Percentiles rank a stretch among this genome's conserved stretches.
These are phyloP conservation scores for Globisporangium alternatum DNA, from an alignment of 352 stramenopile species.

Conservation along the genomic window DNA sequence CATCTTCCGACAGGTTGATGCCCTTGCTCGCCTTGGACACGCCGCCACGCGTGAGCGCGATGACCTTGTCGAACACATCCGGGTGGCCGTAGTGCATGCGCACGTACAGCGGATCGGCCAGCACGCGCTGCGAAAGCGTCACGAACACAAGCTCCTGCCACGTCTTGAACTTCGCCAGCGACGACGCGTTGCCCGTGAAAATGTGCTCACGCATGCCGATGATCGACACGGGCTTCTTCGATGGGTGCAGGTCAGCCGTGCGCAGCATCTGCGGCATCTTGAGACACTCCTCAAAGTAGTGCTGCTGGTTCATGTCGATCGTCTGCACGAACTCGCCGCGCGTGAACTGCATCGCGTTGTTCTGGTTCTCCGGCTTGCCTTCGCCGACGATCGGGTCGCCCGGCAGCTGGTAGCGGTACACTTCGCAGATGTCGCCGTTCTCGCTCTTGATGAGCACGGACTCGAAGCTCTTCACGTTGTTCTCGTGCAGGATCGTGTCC, in stretches of 20 bases:
- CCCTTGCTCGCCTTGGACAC: constrained; percentile 80
- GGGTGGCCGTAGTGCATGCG: constrained; percentile 86
- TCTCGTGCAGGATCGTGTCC: constrained; percentile 46
- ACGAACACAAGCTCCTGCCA: constrained; percentile 86
- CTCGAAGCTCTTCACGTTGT: constrained; percentile 50
- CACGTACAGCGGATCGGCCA: constrained; percentile 68
- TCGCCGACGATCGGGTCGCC: constrained; percentile 80
- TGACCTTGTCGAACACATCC: constrained; percentile 81
- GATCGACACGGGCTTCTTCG: constrained; percentile 70
- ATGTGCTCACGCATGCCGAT: constrained; percentile 88
- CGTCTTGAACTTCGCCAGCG: constrained; percentile 81
- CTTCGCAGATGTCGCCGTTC: constrained; percentile 64
- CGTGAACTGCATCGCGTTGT: constrained; percentile 78
- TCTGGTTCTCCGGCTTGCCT: constrained; percentile 86
- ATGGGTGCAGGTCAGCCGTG: constrained; percentile 65
- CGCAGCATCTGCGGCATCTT: constrained; percentile 84
- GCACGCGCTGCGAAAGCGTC: constrained; percentile 77
- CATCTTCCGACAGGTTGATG: constrained; percentile 85
- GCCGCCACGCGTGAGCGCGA: constrained; percentile 70
- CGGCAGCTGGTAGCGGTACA: constrained; percentile 80
- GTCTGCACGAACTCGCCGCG: constrained; percentile 84
- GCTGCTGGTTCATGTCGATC: constrained; percentile 90
- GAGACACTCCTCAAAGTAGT: constrained; percentile 85
- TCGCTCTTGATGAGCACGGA: constrained; percentile 82
- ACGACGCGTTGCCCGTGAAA: constrained; percentile 84